Base-by-base conservation (phyloP, 257 asterid genomes). In the Nicotiana noctiflora region DNA sequence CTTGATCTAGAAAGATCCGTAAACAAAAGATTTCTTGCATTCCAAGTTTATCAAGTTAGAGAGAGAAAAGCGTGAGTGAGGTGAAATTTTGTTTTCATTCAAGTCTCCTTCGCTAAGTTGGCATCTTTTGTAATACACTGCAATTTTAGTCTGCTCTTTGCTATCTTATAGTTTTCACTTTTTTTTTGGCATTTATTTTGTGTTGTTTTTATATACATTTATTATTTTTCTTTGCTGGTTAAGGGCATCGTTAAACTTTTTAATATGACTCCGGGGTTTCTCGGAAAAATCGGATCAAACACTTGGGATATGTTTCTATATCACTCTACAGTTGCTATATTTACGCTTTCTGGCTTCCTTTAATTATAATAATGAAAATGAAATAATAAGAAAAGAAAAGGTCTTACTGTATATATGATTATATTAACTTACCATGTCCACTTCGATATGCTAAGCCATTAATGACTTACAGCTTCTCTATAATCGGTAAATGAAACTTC, bases 391-490 rank as follows among this genome's bases (percentile, higher is more conserved):
- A 32, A 67, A 67, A 49, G 79, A 57, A 67, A 80, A 83, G 66
- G 80, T 0, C 60, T 6, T 14, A 46, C 60, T 46, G 15, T 61
- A 81, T 72, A 29, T 64, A 80, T 88, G 75, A 66, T 63, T 53
- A 66, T 72, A 84, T 84, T 86, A 90, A 88, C 90, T 88, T 88
- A 84, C 85, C 83, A 79, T 82, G 85, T 79, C 19, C 52, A 85
- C 88, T 90, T 88, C 87, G 79, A 77, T 68, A 29, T 81, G 64
- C 67, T 81, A 76, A 49, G 44, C 62, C 77, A 21, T 80, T 83
- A 60, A 70, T 79, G 61, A 59, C 81, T 11, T 21, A 27, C 77
- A 70, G 79, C 29, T 51, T 85, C 82, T 74, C 56, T 84, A 63
- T 25, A 52, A 59, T 82, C 77, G 72, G 44, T 49, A 82, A 76